These are phyloP conservation scores for Phytopythium aichiense DNA, from an alignment of 352 stramenopile genomes.

Conservation along the genomic window DNA sequence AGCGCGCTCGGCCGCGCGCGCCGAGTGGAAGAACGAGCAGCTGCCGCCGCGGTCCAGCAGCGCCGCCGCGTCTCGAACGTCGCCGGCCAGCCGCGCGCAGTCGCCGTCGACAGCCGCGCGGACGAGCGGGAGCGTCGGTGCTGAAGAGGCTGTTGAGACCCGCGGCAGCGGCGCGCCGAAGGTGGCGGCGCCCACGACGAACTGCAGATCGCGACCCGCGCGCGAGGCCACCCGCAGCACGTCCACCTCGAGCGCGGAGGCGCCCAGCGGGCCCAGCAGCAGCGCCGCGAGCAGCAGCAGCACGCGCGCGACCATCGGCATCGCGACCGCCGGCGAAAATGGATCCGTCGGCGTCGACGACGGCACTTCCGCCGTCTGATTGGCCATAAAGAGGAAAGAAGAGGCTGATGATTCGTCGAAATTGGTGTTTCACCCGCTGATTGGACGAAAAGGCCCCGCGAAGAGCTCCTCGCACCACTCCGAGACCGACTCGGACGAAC, in stretches of 20 bases:
- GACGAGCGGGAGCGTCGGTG: slow-evolving; percentile 13
- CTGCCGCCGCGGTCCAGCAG: slow-evolving; percentile 39
- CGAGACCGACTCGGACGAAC: background rate
- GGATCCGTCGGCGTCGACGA: background rate
- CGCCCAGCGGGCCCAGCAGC: slow-evolving; percentile 4
- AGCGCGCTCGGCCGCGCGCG: slow-evolving; percentile 25
- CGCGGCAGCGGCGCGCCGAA: slow-evolving; percentile 23
- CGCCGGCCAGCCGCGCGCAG: slow-evolving; percentile 10
- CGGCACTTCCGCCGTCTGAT: background rate
- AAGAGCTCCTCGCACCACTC: background rate
- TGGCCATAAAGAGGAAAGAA: background rate
- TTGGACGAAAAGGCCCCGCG: background rate
- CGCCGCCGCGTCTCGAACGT: slow-evolving; percentile 18
- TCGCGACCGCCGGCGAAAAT: background rate
- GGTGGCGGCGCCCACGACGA: slow-evolving; percentile 21
- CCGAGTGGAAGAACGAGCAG: slow-evolving; percentile 53
- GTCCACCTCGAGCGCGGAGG: slow-evolving; percentile 7
- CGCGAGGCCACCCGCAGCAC: slow-evolving; percentile 22
- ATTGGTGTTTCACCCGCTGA: background rate
- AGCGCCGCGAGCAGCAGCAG: slow-evolving; percentile 1
- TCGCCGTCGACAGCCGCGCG: slow-evolving; percentile 14
- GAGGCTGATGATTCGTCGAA: background rate
- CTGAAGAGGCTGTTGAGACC: slow-evolving; percentile 12
- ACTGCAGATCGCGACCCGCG: slow-evolving; percentile 18
- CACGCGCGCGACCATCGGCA: background rate